A percentile compares a stretch with the other conserved stretches of the same genome.
phyloP scores from a whole-genome alignment of 495 filamentous ascomycete species.

The Penicillium cataractarum region DNA sequence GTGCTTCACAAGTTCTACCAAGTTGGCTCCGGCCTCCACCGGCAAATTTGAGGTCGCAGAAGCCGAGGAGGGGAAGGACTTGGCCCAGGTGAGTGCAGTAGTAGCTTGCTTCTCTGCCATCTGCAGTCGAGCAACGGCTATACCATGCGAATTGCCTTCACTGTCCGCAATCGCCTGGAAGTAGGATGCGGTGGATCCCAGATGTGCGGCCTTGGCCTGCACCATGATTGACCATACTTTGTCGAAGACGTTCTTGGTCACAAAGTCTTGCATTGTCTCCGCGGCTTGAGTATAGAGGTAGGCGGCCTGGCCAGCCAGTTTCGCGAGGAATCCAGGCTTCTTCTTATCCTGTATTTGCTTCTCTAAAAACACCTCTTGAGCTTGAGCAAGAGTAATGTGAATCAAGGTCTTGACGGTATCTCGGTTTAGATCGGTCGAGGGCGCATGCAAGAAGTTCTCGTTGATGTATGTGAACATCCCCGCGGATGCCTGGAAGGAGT shows the following conservation, averaged over 20 bases:
- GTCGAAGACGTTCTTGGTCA: slow-evolving; percentile 89
- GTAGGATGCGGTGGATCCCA: slow-evolving; percentile 87
- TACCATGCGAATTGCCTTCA: slow-evolving; percentile 83
- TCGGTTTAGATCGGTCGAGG: slow-evolving; percentile 89
- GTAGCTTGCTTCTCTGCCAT: slow-evolving; percentile 74
- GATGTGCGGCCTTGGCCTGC: slow-evolving; percentile 85
- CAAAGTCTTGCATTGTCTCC: slow-evolving; percentile 91
- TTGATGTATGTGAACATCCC: slow-evolving; percentile 99
- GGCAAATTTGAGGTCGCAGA: slow-evolving; percentile 82
- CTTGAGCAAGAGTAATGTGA: slow-evolving; percentile 89
- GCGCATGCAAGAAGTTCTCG: slow-evolving; percentile 97
- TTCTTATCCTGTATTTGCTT: slow-evolving; percentile 93
- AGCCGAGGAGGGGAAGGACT: slow-evolving; percentile 77
- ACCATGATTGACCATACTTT: slow-evolving; percentile 88
- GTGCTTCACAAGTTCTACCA: slow-evolving; percentile 81
- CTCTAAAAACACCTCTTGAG: slow-evolving; percentile 95
- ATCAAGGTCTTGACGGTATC: slow-evolving; percentile 96
- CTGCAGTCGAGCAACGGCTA: slow-evolving; percentile 82
- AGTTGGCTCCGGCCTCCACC: slow-evolving; percentile 70
- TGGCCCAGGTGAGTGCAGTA: slow-evolving; percentile 76
- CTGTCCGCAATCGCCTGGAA: slow-evolving; percentile 92
- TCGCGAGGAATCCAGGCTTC: slow-evolving; percentile 90
- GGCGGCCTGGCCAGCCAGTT: slow-evolving; percentile 86
- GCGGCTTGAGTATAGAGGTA: slow-evolving; percentile 85
- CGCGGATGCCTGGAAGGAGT: slow-evolving; percentile 96